Evolutionary conservation across 495 filamentous ascomycete genomes (phyloP).

Genomic region (Aspergillus haitiensis): DNA sequence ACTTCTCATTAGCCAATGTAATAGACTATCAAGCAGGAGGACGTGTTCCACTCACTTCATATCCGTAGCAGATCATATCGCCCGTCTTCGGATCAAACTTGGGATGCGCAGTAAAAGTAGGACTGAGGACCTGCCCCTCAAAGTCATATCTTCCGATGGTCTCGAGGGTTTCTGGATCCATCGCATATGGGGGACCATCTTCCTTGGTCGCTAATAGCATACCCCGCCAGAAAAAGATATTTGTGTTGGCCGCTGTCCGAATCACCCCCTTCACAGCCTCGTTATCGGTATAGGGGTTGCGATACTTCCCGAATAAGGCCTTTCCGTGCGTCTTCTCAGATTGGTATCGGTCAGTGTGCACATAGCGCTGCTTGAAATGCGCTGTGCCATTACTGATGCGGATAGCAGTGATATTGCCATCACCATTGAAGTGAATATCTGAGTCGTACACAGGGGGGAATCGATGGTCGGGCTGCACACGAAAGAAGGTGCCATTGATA

Average conservation of each 20-base stretch:
- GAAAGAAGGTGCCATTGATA: not conserved
- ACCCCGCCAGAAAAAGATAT: slow-evolving; percentile 51
- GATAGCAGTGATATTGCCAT: slow-evolving; percentile 51
- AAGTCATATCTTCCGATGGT: slow-evolving; percentile 55
- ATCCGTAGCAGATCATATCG: slow-evolving; percentile 56
- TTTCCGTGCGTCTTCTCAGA: slow-evolving; percentile 36
- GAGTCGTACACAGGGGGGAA: not conserved
- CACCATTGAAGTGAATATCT: slow-evolving; percentile 8
- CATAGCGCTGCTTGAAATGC: slow-evolving; percentile 52
- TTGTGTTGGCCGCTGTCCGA: slow-evolving; percentile 51
- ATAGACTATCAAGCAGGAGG: not conserved
- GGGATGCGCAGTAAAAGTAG: slow-evolving; percentile 58
- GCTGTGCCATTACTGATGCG: slow-evolving; percentile 48
- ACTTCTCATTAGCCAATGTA: slow-evolving; percentile 7
- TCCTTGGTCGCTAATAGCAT: slow-evolving; percentile 53
- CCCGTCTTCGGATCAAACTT: slow-evolving; percentile 57
- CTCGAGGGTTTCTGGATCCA: slow-evolving; percentile 54
- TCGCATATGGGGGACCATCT: slow-evolving; percentile 51
- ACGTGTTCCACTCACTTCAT: slow-evolving; percentile 26
- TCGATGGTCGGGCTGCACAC: not conserved
- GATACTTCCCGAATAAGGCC: slow-evolving; percentile 46
- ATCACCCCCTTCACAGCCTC: slow-evolving; percentile 45
- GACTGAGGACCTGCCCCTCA: slow-evolving; percentile 51
- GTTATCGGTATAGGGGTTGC: slow-evolving; percentile 52
- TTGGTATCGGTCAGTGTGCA: slow-evolving; percentile 47